phyloP scores from a whole-genome alignment of 495 filamentous ascomycete species.

The Annulohypoxylon nitens region DNA sequence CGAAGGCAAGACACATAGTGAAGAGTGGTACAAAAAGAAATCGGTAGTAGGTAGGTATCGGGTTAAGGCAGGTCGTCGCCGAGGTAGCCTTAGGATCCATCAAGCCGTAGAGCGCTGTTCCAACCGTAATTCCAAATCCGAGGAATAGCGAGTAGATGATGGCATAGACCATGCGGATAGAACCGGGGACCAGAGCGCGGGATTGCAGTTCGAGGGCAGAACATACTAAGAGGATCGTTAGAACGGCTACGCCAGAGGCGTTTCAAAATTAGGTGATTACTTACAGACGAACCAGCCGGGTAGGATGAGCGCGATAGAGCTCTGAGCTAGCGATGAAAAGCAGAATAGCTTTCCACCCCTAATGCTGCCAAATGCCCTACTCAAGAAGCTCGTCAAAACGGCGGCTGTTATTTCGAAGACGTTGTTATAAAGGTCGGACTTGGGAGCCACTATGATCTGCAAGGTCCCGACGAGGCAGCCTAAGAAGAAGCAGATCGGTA shows the following conservation, averaged over 20 bases:
- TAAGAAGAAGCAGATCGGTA: conserved; percentile 88
- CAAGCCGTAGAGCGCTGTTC: conserved; percentile 88
- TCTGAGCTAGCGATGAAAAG: conserved; percentile 92
- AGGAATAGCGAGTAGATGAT: conserved; percentile 96
- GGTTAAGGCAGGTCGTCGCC: conserved; percentile 76
- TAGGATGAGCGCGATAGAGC: conserved; percentile 90
- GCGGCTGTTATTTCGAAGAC: conserved; percentile 93
- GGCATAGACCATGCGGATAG: conserved; percentile 94
- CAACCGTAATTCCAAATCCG: conserved; percentile 97
- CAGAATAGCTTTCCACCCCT: conserved; percentile 79
- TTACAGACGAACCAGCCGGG: conserved; percentile 83
- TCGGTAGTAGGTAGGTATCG: conserved; percentile 72
- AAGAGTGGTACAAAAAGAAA: conserved; percentile 84
- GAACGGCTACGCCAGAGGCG: not conserved
- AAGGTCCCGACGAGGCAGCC: conserved; percentile 85
- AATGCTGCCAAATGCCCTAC: conserved; percentile 89
- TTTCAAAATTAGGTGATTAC: conserved; percentile 25
- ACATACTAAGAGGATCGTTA: conserved; percentile 55
- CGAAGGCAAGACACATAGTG: conserved; percentile 82
- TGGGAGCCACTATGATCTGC: conserved; percentile 83
- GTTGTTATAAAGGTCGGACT: conserved; percentile 84
- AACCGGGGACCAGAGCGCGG: conserved; percentile 86
- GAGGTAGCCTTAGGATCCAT: conserved; percentile 81
- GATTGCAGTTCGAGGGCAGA: conserved; percentile 91
- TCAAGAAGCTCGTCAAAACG: conserved; percentile 89